Percentiles rank a stretch among this genome's conserved stretches.
Conservation (phyloP, 116 monocot genomes). For the Posidonia oceanica region DNA sequence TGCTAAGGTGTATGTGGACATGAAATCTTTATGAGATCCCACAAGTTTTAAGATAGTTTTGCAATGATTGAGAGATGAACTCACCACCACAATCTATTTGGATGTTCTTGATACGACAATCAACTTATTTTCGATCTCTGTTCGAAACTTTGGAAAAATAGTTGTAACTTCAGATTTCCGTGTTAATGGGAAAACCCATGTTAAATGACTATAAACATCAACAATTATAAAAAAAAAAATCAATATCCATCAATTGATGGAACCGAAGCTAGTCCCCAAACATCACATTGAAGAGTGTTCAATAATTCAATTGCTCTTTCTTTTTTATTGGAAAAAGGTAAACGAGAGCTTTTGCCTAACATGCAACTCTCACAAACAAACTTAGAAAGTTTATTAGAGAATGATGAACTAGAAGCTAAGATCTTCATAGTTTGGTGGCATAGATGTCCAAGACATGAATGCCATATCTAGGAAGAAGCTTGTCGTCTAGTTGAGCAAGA, state of each 20-base stretch:
- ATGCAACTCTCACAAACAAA: not conserved
- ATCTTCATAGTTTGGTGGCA: not conserved
- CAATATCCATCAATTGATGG: not conserved
- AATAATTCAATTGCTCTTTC: not conserved
- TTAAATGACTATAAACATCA: conserved; percentile 3
- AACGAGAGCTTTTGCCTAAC: not conserved
- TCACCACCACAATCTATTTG: conserved; percentile 6
- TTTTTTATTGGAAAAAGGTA: not conserved
- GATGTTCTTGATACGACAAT: not conserved
- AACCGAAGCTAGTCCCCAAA: conserved; percentile 3
- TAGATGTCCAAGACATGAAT: not conserved
- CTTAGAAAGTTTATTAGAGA: not conserved
- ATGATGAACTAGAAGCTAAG: not conserved
- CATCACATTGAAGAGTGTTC: conserved; percentile 3
- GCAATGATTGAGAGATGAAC: not conserved
- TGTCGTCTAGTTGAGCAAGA: not conserved
- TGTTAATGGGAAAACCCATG: conserved; percentile 10
- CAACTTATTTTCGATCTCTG: not conserved
- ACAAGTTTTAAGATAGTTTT: too few relatives aligned
- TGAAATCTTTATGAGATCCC: too few relatives aligned
- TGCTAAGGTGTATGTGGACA: too few relatives aligned
- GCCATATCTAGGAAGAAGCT: not conserved
- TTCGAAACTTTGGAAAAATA: not conserved
- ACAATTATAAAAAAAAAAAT: conserved; percentile 4
- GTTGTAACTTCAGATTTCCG: conserved; percentile 1